Base-by-base conservation (phyloP, 2,329 filamentous ascomycete genomes). In the Trichoderma sp. region DNA sequence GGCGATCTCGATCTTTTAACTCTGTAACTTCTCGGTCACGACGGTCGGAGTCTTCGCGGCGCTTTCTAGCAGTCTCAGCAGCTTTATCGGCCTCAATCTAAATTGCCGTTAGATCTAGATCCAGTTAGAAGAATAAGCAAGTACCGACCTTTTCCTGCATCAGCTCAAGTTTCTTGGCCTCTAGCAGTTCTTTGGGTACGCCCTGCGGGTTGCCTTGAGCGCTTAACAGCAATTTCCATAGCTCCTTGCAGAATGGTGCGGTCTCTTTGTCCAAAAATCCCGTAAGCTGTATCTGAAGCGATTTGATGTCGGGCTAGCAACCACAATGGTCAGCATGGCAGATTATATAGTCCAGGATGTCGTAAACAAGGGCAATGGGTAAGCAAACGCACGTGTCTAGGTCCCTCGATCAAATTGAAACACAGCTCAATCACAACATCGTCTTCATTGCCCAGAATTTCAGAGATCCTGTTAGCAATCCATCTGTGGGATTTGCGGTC, bases 211-310 rank as follows among this genome's bases (percentile, higher is more conserved):
- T 97, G 51, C 87, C 84, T 79, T 99, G 96, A 11, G 94, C 96
- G 79, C 94, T 97, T 56, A 99, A 82, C 74, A 95, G 91, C 21
- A 99, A 83, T 69, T 90, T 92, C 96, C 96, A 99, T 14, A 99
- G 82, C 71, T 97, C 93, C 77, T 97, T 95, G 80, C 95, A 97
- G 77, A 99, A 99, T 0, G 85, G 81, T 1, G 93, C 85, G 0
- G 94, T 96, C 73, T 98, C 93, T 79, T 96, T 95, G 76, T 97
- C 94, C 73, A 99, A 87, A 76, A 99, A 99, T 2, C 95, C 96
- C 1, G 93, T 96, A 72, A 99, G 89, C 75, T 96, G 91, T 74
- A 97, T 97, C 78, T 99, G 96, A 67, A 98, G 86, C 56, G 91
- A 89, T 81, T 98, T 99, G 80, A 98, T 96, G 78, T 98, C 93